phyloP scores from a whole-genome alignment of 306 rosid species.

The Begonia loranthoides region DNA sequence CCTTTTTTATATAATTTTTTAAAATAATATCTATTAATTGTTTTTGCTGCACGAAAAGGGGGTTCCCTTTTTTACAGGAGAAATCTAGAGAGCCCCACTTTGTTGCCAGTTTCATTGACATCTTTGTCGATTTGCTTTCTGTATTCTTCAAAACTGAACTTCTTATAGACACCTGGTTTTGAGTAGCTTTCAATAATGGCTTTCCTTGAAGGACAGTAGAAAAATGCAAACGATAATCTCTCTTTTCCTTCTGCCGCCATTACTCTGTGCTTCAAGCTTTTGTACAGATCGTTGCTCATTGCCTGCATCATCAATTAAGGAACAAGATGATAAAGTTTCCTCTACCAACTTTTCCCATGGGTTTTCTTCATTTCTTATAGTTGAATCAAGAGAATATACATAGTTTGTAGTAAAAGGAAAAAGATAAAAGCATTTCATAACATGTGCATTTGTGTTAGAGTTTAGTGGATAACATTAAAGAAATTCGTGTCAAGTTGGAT shows the following conservation, averaged over 20 bases:
- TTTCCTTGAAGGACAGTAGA: conserved; percentile 42
- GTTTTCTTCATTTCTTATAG: no score
- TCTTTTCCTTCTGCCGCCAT: conserved; percentile 24
- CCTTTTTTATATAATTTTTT: no score
- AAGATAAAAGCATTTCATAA: no score
- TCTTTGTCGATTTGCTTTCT: conserved; percentile 34
- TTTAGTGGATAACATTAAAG: no score
- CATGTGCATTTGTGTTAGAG: no score
- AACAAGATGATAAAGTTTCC: neutral
- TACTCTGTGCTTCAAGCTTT: conserved; percentile 54
- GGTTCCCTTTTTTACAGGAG: conserved; percentile 4
- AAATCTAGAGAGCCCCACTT: conserved; percentile 65
- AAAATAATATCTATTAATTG: no score
- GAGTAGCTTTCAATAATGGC: conserved; percentile 28
- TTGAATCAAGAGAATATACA: no score
- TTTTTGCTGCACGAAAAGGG: neutral
- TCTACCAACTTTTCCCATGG: no score
- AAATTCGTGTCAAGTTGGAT: no score
- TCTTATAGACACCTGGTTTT: conserved; percentile 23
- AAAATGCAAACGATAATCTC: conserved; percentile 60
- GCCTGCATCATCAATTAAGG: conserved; percentile 32
- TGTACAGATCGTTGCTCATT: conserved; percentile 55
- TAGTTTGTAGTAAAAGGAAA: no score
- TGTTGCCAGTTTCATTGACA: conserved; percentile 44
- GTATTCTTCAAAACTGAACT: conserved; percentile 47